Conservation (phyloP, 768 basidiomycete genomes). For the Kwoniella dendrophila region DNA sequence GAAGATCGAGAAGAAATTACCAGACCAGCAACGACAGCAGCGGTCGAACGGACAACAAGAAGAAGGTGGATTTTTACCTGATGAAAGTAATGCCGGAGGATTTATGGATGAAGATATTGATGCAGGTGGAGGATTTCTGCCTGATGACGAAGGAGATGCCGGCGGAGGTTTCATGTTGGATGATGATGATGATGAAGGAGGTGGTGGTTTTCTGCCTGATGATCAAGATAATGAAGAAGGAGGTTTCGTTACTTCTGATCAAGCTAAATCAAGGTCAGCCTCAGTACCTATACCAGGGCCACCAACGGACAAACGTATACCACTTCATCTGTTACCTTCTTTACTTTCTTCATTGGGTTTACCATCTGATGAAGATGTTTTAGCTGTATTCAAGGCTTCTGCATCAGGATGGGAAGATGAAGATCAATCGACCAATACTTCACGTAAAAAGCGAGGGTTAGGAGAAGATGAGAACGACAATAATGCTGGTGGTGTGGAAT, state of each 20-base stretch:
- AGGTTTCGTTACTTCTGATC: constrained; percentile 24
- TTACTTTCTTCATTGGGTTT: constrained; percentile 45
- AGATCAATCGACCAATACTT: constrained; percentile 1
- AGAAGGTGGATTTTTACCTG: not conserved
- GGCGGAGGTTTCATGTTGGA: constrained; percentile 37
- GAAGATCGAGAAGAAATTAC: constrained; percentile 17
- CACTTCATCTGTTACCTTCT: constrained; percentile 39
- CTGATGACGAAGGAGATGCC: constrained; percentile 24
- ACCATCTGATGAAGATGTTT: constrained; percentile 51
- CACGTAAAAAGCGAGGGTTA: constrained; percentile 1
- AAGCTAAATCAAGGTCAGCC: constrained; percentile 12
- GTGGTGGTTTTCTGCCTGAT: constrained; percentile 29
- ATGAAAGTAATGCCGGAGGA: not conserved
- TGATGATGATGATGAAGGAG: constrained; percentile 32
- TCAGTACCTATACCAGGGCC: not conserved
- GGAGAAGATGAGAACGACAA: constrained; percentile 21
- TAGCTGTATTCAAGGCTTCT: constrained; percentile 46
- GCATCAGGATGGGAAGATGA: constrained; percentile 44
- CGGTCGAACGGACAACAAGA: not conserved
- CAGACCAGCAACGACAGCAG: constrained; percentile 1
- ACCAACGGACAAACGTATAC: constrained; percentile 24
- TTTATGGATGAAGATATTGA: constrained; percentile 19
- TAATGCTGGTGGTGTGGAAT: constrained; percentile 31
- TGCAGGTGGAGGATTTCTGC: constrained; percentile 24
- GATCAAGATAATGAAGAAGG: constrained; percentile 9